These are phyloP conservation scores for Sphagnum tenellum DNA, from an alignment of 225 moss, liverwort and hornwort genomes.

Conservation along the genomic window DNA sequence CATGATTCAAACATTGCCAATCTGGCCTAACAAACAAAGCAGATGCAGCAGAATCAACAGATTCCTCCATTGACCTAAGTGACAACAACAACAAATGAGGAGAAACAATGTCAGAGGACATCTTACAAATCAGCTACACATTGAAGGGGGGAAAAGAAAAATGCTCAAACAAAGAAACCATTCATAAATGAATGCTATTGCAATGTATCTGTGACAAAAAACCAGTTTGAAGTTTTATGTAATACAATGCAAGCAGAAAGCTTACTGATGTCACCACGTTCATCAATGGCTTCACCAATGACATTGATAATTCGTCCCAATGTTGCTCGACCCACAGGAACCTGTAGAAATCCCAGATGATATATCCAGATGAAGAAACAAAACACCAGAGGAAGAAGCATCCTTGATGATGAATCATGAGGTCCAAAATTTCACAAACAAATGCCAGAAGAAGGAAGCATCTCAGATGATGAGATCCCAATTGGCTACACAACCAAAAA, in stretches of 20 bases:
- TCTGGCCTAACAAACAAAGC: not conserved
- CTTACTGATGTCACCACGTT: slow-evolving; percentile 82
- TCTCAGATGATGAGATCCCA: no score
- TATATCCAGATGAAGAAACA: no score
- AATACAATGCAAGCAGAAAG: not conserved
- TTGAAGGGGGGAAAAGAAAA: no score
- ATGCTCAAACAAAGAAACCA: no score
- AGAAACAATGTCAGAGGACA: not conserved
- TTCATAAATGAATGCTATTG: not conserved
- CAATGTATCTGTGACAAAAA: not conserved
- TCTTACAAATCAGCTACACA: not conserved
- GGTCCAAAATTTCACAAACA: no score
- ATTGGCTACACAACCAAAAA: no score
- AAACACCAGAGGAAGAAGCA: no score
- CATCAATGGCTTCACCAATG: slow-evolving; percentile 88
- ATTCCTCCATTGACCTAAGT: no score
- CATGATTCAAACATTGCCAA: not conserved
- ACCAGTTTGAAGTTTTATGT: not conserved
- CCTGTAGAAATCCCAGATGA: slow-evolving; percentile 15
- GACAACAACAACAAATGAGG: not conserved
- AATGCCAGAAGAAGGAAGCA: no score
- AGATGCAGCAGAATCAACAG: no score
- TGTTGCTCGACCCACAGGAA: slow-evolving; percentile 81
- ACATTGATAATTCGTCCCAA: slow-evolving; percentile 95
- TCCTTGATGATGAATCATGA: no score